Base-by-base conservation (phyloP, 257 asterid species). In the Sherardia arvensis region DNA sequence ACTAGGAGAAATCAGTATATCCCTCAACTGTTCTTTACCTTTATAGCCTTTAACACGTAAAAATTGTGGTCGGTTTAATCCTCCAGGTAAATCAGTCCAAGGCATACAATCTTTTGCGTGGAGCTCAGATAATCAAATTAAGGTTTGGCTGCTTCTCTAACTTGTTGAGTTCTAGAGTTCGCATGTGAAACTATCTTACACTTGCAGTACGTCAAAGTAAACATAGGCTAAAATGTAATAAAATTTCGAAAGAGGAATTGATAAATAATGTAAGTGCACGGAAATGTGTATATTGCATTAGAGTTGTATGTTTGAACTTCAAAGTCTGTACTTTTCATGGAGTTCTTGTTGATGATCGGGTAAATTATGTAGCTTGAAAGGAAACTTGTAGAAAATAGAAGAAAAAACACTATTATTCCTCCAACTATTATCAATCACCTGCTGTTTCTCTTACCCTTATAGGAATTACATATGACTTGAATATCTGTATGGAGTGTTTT, bases 21-120 rank as follows among this genome's bases (percentile, higher is more conserved):
- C 47, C 26, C 45, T 53, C 23, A 17, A 4, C 8, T 8, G 3
- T 49, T 49, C 2, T 61, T 66, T 36, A 23, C 51, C 63, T 49
- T 3, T 28, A 38, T 38, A 5, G 23, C 65, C 43, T n/a, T 10
- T 33, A 38, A 68, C 17, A n/a, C 59, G 48, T 27, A 33, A 36
- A 65, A 61, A 45, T 65, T 33, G 30, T 65, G 27, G 61, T 74
- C 56, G 23, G 20, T 29, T 73, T 68, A 61, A 61, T 47, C 66
- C 66, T 75, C 47, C 83, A 89, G 99, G 94, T 89, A 74, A 89
- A 89, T 80, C 85, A 80, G 67, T 77, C 94, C 72, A 87, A 74
- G 81, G 94, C 78, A 53, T 36, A 61, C 78, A 74, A 71, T 78
- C 81, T 92, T 64, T 74, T 84, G 57, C 61, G 79, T 66, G 82